Evolutionary conservation across 2,329 filamentous ascomycete genomes (phyloP).

Genomic region (Colletotrichum orbiculare): DNA sequence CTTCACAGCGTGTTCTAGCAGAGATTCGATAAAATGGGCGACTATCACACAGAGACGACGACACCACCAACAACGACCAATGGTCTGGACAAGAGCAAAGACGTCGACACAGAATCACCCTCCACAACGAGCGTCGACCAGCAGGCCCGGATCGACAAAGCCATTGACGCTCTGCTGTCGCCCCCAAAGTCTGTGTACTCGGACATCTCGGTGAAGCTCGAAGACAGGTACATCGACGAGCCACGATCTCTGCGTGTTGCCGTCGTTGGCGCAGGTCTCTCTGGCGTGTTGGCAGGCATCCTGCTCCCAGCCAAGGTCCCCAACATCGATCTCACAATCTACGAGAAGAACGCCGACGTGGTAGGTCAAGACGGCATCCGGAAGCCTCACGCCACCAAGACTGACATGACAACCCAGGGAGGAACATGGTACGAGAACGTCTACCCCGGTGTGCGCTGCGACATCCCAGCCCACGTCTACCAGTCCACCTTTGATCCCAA

Average conservation of each 20-base stretch:
- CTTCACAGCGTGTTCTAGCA: neutral
- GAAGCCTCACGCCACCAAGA: neutral
- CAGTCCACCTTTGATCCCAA: conserved; percentile 76
- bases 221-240: conserved; percentile 57
- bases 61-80: neutral
- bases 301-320: conserved; percentile 77
- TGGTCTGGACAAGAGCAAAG: neutral
- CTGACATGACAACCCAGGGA: conserved; percentile 46
- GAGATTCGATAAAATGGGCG: conserved; percentile 17
- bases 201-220: conserved; percentile 40
- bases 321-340: conserved; percentile 71
- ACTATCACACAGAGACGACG: conserved; percentile 22
- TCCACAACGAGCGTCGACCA: neutral
- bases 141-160: conserved; percentile 14
- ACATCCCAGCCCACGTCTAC: conserved; percentile 76
- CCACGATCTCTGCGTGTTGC: conserved; percentile 63
- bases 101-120: neutral
- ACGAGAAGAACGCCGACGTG: conserved; percentile 75
- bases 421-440: conserved; percentile 66
- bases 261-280: conserved; percentile 72
- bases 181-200: conserved; percentile 30
- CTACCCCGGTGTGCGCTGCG: conserved; percentile 75
- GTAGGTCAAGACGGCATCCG: conserved; percentile 53
- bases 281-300: conserved; percentile 72
- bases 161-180: conserved; percentile 27